Evolutionary conservation across 208 protist species (phyloP).

Genomic region (Trypanosoma congolense): DNA sequence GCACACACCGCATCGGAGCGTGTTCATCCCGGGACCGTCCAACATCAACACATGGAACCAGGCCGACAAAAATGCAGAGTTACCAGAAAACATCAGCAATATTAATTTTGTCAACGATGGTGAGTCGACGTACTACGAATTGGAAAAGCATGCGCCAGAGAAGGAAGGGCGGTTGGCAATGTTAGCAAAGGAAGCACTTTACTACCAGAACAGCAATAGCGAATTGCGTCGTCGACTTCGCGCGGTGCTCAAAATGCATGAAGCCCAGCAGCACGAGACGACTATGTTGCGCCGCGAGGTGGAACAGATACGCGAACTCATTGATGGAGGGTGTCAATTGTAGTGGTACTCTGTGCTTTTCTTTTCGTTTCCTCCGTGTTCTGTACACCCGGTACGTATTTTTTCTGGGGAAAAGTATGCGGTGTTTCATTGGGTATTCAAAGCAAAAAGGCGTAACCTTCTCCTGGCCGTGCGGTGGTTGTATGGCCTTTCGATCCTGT

Average conservation of each 20-base stretch:
- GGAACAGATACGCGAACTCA: slow-evolving; percentile 38
- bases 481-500: no score
- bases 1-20: neutral
- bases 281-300: slow-evolving; percentile 66
- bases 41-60: neutral
- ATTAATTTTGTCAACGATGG: neutral
- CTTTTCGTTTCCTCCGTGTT: neutral
- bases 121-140: neutral
- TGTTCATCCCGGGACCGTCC: neutral
- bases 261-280: slow-evolving; percentile 51
- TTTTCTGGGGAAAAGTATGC: no score
- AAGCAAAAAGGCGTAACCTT: no score
- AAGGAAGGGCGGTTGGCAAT: slow-evolving; percentile 34
- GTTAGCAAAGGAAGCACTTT: slow-evolving; percentile 55
- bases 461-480: no score
- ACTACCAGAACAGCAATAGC: slow-evolving; percentile 53
- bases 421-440: no score
- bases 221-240: slow-evolving; percentile 57
- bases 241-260: slow-evolving; percentile 37
- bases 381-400: no score
- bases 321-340: slow-evolving; percentile 8
- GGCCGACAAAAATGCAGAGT: neutral
- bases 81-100: neutral
- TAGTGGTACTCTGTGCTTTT: neutral
- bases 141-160: neutral